These are phyloP conservation scores for Ceratonia siliqua DNA, from an alignment of 306 rosid species.

Conservation along the genomic window DNA sequence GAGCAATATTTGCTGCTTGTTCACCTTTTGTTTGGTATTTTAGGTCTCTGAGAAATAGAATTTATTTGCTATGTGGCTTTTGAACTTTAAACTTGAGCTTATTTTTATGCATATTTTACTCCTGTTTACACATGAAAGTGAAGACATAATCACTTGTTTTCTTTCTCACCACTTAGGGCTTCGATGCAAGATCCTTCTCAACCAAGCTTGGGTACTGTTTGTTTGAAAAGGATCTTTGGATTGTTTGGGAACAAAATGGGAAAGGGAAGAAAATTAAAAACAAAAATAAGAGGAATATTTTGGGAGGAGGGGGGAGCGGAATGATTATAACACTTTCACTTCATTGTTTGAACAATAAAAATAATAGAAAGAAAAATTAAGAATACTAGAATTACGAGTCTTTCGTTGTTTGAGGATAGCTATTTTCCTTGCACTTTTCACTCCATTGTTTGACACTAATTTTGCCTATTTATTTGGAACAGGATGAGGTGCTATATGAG, in stretches of 20 bases:
- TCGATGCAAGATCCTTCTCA: constrained; percentile 1
- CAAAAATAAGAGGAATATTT: not conserved
- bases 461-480: constrained; percentile 36
- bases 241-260: not conserved
- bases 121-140: constrained; percentile 2
- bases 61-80: not conserved
- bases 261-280: not conserved
- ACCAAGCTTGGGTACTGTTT: not conserved
- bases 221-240: too few species aligned
- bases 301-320: too few species aligned
- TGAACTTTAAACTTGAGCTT: not conserved
- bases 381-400: not conserved
- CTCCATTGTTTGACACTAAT: not conserved
- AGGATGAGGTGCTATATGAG: constrained; percentile 88
- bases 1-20: not conserved
- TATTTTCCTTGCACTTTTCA: not conserved
- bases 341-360: constrained; percentile 3
- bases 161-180: not conserved
- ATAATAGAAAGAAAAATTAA: not conserved
- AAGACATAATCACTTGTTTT: constrained; percentile 17
- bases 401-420: not conserved
- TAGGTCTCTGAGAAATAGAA: not conserved
- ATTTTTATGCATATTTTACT: constrained; percentile 22
- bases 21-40: constrained; percentile 19
- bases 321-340: too few species aligned